Evolutionary conservation across 176 grass and related monocot genomes (phyloP), one percentile per base, ranked within the genome.

Genomic region (Carex myosuroides): DNA sequence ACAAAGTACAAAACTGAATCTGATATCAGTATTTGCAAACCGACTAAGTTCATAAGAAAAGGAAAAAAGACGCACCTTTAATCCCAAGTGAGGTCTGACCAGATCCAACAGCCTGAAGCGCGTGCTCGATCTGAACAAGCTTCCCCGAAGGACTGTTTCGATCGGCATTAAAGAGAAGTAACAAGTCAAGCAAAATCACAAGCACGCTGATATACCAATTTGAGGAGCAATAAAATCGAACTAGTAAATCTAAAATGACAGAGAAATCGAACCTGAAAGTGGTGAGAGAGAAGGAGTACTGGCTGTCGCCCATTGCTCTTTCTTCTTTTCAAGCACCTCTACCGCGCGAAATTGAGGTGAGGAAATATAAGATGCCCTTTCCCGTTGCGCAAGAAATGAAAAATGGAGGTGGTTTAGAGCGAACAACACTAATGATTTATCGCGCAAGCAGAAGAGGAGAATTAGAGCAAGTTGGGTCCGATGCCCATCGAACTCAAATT

Each of bases 281-380:
- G 86, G 96, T 99, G 85, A 95, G 96, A 55, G 93, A 99, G 89
- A 93, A 99, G 80, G 96, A 99, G 85, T 98, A 95, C 59, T 98
- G 93, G 70, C 89, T 93, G 63, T 95, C 96, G 1, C 96, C 93
- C 96, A 98, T 98, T 75, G 46, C 44, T 61, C 76, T 52, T 50
- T n/a, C 44, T 50, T n/a, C 44, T 8, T 48, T 42, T 50, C 46
- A 67, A 67, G 14, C 65, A 3, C 30, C 30, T 68, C 64, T 37
- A 69, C 14, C 1, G 32, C 33, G 32, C 12, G 65, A 39, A 69
- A 39, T 69, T 35, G 64, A 69, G 65, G 14, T 17, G 65, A 69
- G 14, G 41, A 37, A 18, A 69, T 39, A 68, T 16, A 67, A 4
- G 70, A 53, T 54, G 46, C 20, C 13, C 17, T 75, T 75, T 75